These are phyloP conservation scores for Neofusicoccum parvum DNA, from an alignment of 2,329 filamentous ascomycete genomes.

Conservation along the genomic window DNA sequence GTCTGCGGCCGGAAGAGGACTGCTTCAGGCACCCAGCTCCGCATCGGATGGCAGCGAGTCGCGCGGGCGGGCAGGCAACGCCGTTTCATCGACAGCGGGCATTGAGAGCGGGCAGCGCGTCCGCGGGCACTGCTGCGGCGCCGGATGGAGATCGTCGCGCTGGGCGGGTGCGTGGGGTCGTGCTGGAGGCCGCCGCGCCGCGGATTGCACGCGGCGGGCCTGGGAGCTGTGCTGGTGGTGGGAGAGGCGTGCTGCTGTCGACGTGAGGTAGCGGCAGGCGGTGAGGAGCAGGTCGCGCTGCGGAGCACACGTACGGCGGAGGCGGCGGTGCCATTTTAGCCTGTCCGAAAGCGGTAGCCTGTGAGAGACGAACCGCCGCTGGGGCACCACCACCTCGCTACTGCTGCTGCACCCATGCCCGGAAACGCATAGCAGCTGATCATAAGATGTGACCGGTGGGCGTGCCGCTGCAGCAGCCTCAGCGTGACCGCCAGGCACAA, in stretches of 20 bases:
- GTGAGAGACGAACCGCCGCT: constrained; percentile 1
- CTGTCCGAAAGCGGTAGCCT: background rate
- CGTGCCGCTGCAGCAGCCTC: background rate
- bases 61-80: background rate
- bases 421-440: constrained; percentile 10
- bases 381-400: background rate
- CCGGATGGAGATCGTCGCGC: background rate
- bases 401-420: background rate
- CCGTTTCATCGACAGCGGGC: constrained; percentile 15
- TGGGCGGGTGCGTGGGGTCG: background rate
- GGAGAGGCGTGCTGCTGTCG: too few relatives aligned
- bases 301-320: background rate
- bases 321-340: constrained; percentile 2
- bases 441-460: background rate
- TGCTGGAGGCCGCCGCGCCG: background rate
- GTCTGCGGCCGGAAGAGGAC: background rate
- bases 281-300: background rate
- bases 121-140: background rate
- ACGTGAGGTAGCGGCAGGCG: constrained; percentile 6
- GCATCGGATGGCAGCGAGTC: constrained; percentile 8
- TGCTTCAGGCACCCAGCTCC: constrained; percentile 14
- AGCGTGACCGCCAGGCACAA: background rate
- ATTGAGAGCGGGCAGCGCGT: background rate
- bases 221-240: too few relatives aligned
- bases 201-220: background rate